phyloP scores from a whole-genome alignment of 805 yeast species.

The Wickerhamiella lipophila region DNA sequence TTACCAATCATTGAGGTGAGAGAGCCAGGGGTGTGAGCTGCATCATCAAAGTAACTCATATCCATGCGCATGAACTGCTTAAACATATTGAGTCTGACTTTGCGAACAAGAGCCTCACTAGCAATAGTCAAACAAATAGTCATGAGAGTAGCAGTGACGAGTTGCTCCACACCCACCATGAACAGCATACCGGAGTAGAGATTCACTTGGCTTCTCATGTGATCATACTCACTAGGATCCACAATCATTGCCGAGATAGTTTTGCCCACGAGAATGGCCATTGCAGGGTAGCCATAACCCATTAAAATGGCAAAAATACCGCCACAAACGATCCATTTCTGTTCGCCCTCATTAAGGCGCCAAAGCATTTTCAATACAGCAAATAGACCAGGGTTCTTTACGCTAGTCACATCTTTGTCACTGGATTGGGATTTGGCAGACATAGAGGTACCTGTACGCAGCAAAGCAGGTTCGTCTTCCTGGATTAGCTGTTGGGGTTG shows the following conservation, averaged over 20 bases:
- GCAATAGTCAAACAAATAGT: constrained; percentile 22
- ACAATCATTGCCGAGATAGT: constrained; percentile 28
- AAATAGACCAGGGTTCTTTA: background rate
- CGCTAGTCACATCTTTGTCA: constrained; percentile 12
- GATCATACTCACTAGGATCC: constrained; percentile 22
- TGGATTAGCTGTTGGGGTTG: constrained; percentile 1
- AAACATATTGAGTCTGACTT: constrained; percentile 27
- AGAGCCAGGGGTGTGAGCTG: constrained; percentile 30
- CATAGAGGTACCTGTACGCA: background rate
- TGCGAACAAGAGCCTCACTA: constrained; percentile 27
- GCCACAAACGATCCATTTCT: constrained; percentile 22
- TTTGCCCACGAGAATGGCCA: constrained; percentile 30
- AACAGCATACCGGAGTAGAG: constrained; percentile 28
- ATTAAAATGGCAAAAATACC: constrained; percentile 21
- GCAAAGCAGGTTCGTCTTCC: constrained; percentile 2
- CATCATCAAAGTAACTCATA: constrained; percentile 29
- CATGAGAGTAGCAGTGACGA: constrained; percentile 21
- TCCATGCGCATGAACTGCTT: constrained; percentile 30
- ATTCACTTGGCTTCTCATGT: constrained; percentile 30
- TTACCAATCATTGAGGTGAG: constrained; percentile 30
- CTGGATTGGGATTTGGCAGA: background rate
- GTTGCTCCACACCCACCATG: constrained; percentile 27
- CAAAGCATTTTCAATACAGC: constrained; percentile 10
- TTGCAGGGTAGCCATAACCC: constrained; percentile 31
- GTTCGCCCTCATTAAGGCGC: constrained; percentile 20